Conservation (phyloP, 2,329 filamentous ascomycete species). For the Fusarium beomiforme region DNA sequence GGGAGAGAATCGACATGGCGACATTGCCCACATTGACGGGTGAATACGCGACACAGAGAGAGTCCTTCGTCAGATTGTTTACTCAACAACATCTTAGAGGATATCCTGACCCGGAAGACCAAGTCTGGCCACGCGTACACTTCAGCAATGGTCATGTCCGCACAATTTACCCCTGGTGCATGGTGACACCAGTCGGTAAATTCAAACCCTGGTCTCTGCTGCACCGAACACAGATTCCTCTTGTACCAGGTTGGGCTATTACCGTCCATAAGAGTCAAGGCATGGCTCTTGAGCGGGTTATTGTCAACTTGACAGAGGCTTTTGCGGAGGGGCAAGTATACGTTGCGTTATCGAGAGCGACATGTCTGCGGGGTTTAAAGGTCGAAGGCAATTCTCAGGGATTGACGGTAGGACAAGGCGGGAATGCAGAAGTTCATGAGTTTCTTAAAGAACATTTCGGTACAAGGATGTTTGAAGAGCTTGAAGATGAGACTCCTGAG, state of each 20-base stretch:
- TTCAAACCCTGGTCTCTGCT: conserved; percentile 58
- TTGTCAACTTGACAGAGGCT: conserved; percentile 60
- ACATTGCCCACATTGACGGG: accelerated
- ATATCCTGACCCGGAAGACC: neutral
- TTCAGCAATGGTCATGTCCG: conserved; percentile 59
- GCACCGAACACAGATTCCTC: conserved; percentile 67
- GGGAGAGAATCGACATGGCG: neutral
- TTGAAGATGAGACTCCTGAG: accelerated
- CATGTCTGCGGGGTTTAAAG: conserved; percentile 24
- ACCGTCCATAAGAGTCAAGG: conserved; percentile 72
- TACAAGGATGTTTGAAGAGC: neutral
- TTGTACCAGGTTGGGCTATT: conserved; percentile 69
- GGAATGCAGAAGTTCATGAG: neutral
- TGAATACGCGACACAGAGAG: neutral
- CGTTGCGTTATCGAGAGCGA: conserved; percentile 52
- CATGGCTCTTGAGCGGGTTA: conserved; percentile 68
- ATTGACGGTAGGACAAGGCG: neutral
- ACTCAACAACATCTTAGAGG: neutral
- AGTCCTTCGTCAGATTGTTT: neutral
- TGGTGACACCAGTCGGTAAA: conserved; percentile 58
- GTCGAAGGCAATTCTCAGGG: conserved; percentile 6
- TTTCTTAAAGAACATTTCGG: neutral
- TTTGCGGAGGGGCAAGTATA: conserved; percentile 71
- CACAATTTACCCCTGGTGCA: conserved; percentile 63
- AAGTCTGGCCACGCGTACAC: conserved; percentile 49